phyloP scores from a whole-genome alignment of 768 basidiomycete species.

The Tephrocybe sp. region DNA sequence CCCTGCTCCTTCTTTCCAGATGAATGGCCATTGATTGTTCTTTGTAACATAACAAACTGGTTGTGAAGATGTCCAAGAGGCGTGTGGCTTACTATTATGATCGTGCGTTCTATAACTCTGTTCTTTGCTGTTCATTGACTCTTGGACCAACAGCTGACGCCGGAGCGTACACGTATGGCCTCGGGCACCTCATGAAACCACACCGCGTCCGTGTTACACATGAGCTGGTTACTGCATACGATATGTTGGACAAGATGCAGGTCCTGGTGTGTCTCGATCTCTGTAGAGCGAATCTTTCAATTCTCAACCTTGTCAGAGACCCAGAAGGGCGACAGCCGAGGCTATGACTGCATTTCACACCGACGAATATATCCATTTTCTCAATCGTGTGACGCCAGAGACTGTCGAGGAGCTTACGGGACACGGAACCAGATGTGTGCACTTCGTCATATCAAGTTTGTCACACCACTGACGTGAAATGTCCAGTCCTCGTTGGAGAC shows the following conservation, averaged over 20 bases:
- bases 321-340: conserved; percentile 68
- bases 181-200: conserved; percentile 95
- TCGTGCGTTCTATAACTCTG: conserved; percentile 38
- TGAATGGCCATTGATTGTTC: conserved; percentile 11
- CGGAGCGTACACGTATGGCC: conserved; percentile 75
- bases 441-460: neutral
- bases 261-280: conserved; percentile 61
- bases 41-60: conserved; percentile 1
- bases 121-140: conserved; percentile 3
- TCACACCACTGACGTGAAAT: neutral
- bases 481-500: conserved; percentile 69
- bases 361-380: conserved; percentile 96
- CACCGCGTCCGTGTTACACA: conserved; percentile 94
- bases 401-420: conserved; percentile 84
- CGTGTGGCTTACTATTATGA: conserved; percentile 85
- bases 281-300: neutral
- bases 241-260: conserved; percentile 94
- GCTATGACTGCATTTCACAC: conserved; percentile 95
- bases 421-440: conserved; percentile 82
- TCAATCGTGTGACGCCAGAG: conserved; percentile 88
- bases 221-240: conserved; percentile 87
- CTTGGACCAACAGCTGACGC: conserved; percentile 54
- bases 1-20: conserved; percentile 8
- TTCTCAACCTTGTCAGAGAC: conserved; percentile 45
- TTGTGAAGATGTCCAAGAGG: conserved; percentile 57